phyloP scores from a whole-genome alignment of 495 filamentous ascomycete species.

The Penicillium paradoxum region DNA sequence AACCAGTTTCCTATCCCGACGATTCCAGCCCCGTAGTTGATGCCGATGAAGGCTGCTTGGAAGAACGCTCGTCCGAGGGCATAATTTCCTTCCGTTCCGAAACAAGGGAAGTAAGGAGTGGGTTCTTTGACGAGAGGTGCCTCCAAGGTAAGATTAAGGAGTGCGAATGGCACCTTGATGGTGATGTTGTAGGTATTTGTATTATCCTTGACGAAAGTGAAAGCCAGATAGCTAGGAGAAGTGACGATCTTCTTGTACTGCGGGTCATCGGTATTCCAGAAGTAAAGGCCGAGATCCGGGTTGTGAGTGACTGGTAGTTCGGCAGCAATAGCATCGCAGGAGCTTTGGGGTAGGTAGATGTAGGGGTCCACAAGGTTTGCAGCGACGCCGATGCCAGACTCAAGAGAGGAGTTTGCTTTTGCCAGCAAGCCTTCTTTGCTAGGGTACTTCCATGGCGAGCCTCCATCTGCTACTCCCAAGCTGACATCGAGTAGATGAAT shows the following conservation, averaged over 20 bases:
- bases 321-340: slow-evolving; percentile 43
- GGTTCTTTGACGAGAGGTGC: slow-evolving; percentile 37
- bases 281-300: slow-evolving; percentile 37
- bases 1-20: slow-evolving; percentile 31
- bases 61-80: slow-evolving; percentile 53
- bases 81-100: neutral
- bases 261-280: slow-evolving; percentile 43
- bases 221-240: slow-evolving; percentile 45
- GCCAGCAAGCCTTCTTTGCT: slow-evolving; percentile 32
- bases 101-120: slow-evolving; percentile 49
- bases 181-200: slow-evolving; percentile 30
- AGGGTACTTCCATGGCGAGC: slow-evolving; percentile 35
- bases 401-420: slow-evolving; percentile 7
- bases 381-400: slow-evolving; percentile 12
- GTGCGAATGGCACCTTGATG: slow-evolving; percentile 49
- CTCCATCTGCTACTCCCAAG: slow-evolving; percentile 34
- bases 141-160: slow-evolving; percentile 47
- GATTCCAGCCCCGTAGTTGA: slow-evolving; percentile 30
- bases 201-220: slow-evolving; percentile 36
- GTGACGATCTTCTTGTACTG: slow-evolving; percentile 38
- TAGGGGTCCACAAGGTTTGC: slow-evolving; percentile 42
- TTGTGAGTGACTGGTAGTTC: slow-evolving; percentile 43
- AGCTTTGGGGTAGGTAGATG: slow-evolving; percentile 41
- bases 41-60: slow-evolving; percentile 50
- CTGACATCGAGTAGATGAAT: slow-evolving; percentile 33